Base-by-base conservation (phyloP, 1,139 yeast species). In the Saccharomyces pastorianus region DNA sequence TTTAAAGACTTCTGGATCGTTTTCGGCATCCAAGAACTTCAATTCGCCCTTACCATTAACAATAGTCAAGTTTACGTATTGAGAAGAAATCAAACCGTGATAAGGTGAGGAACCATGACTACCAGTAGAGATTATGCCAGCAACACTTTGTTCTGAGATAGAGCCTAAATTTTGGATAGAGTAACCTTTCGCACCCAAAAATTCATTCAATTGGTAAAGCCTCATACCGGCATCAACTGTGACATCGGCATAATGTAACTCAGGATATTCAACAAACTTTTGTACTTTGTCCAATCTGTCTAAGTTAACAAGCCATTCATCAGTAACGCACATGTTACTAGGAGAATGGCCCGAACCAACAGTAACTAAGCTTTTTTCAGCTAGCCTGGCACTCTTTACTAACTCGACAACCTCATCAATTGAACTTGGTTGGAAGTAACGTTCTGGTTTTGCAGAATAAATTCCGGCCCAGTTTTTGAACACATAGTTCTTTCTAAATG, bases 341-440 rank as follows among this genome's bases (percentile, higher is more conserved):
- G 99, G 99, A 6, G 98, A 90, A 68, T 93, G 98, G 32, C 97
- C 97, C 0, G 96, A 84, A 0, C 99, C 99, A 7, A 88, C 93
- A 2, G 89, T 82, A 78, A 88, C 85, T 56, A 93, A 74, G 17
- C 96, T 88, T 61, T 82, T 85, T 20, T 77, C 75, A 42, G 75
- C 67, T 51, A 73, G 65, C 49, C 80, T 74, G 5, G 98, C 99
- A 55, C 77, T 77, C 48, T 78, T 74, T 47, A 93, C 87, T 55
- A 91, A 75, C 42, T 73, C 75, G 54, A 75, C 74, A 49, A 90
- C 82, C 62, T 89, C 88, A 8, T 82, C 86, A 3, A 85, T 64
- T 25, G 75, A 73, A 1, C 73, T 66, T 0, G 98, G 98, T 71
- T 89, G 95, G 67, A 88, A 84, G 62, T 80, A 86, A 31, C 85